Base-by-base conservation (phyloP, 345 rosid species). In the Gossypium longicalyx region DNA sequence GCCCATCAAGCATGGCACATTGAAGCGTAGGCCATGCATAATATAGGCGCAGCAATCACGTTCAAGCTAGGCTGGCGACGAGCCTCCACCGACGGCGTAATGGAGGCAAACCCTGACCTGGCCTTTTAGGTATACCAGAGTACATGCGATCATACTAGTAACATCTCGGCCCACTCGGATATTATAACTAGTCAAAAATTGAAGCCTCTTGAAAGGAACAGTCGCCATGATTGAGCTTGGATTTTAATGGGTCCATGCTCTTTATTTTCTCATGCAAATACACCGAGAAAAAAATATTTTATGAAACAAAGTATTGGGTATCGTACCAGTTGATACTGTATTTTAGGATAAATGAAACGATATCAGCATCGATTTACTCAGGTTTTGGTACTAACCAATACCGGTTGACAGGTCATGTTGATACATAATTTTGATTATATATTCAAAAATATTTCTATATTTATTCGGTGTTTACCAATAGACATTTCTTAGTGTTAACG, bases 11-110 rank as follows among this genome's bases (percentile, higher is more conserved):
- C 58, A 20, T 44, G 62, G 79, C 70, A 69, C 25, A 69, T 57
- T 20, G 57, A 49, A 57, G 15, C 27, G 27, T 57, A 20, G 27
- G 29, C 27, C 61, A 57, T 34, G 7, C 7, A 34, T 9, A 9
- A 20, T 19, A 56, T 9, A 19, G 61, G 27, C 13, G 11, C 61
- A 20, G 3, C 61, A 73, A 80, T 84, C 82, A 54, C 79, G 72
- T 78, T 80, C 81, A 84, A 67, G 74, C 82, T 67, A 80, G 82
- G 85, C 80, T 80, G 85, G 82, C 67, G 53, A 59, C 45, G 45
- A 54, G 72, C 76, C 64, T 34, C 70, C 53, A 78, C 73, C 72
- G 15, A 23, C 27, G 58, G 43, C 25, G 77, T 27, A 74, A 75
- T 22, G 49, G 9, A 62, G 77, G 67, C 62, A 80, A 78, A 62